A percentile compares a stretch with the other conserved stretches of the same genome.
phyloP scores from a whole-genome alignment of 148 eudicot genomes.

The Simmondsia chinensis region DNA sequence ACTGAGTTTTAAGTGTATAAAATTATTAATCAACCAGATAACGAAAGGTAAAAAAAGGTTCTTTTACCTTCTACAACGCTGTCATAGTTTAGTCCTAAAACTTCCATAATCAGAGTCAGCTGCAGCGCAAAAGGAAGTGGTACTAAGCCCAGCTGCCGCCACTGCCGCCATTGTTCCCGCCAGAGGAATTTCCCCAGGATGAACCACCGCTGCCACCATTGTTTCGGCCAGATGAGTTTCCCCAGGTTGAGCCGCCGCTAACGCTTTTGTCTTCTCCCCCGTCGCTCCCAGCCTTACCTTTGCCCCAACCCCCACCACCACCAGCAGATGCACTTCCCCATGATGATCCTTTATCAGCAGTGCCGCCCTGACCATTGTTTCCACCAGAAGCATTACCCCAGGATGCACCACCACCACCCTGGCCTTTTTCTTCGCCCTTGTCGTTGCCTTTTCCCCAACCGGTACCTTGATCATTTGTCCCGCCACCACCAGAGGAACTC shows the following conservation, averaged over 20 bases:
- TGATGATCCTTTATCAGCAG: not conserved
- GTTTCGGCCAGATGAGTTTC: not conserved
- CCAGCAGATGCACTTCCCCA: not conserved
- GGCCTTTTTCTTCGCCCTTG: too few species aligned
- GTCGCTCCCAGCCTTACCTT: conserved; percentile 4
- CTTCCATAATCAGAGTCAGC: too few species aligned
- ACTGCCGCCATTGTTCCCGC: too few species aligned
- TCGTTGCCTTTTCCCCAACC: conserved; percentile 1
- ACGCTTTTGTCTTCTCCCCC: conserved; percentile 3
- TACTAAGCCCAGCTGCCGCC: too few species aligned
- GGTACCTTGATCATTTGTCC: not conserved
- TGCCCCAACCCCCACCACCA: conserved; percentile 12
- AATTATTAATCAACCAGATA: too few species aligned
- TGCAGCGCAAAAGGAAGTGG: too few species aligned
- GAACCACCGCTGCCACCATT: conserved; percentile 1
- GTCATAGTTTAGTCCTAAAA: too few species aligned
- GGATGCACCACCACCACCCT: conserved; percentile 1
- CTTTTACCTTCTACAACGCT: too few species aligned
- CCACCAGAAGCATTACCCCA: conserved; percentile 3
- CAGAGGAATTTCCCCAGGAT: too few species aligned
- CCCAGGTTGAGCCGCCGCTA: conserved; percentile 8
- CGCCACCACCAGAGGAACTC: conserved; percentile 4
- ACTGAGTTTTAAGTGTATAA: too few species aligned
- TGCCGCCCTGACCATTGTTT: not conserved
- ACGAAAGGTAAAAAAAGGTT: too few species aligned